A percentile compares a stretch with the other conserved stretches of the same genome.
Evolutionary conservation across 495 filamentous ascomycete genomes (phyloP).

Genomic region (Podospora pseudocomata): DNA sequence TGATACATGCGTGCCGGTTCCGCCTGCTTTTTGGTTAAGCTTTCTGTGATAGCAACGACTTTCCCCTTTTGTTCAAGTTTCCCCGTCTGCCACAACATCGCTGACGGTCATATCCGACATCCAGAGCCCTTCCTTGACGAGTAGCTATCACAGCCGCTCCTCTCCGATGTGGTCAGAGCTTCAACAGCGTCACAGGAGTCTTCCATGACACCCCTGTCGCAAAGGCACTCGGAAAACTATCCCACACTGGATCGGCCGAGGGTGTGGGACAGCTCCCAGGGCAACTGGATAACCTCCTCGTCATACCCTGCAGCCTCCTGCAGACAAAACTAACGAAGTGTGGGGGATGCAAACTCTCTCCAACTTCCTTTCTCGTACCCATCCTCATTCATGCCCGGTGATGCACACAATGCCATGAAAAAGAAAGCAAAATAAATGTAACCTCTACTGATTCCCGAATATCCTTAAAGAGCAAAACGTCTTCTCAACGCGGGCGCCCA

Average conservation of each 20-base stretch:
- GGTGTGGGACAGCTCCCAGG: neutral
- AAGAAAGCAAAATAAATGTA: slow-evolving; percentile 29
- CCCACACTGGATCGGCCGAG: slow-evolving; percentile 5
- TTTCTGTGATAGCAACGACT: slow-evolving; percentile 5
- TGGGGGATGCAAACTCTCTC: neutral
- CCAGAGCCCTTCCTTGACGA: neutral
- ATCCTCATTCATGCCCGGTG: neutral
- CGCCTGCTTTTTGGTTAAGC: slow-evolving; percentile 2
- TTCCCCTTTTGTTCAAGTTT: neutral
- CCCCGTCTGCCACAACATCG: neutral
- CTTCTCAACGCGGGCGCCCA: slow-evolving; percentile 48
- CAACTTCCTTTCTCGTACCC: neutral
- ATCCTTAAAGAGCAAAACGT: slow-evolving; percentile 45
- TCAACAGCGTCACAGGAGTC: neutral
- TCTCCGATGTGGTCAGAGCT: slow-evolving; percentile 9
- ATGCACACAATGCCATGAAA: neutral
- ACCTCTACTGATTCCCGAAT: slow-evolving; percentile 51
- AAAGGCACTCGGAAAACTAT: neutral
- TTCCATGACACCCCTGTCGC: neutral
- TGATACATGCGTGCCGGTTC: neutral
- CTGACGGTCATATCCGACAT: neutral
- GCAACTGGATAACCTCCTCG: slow-evolving; percentile 2
- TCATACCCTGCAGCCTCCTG: neutral
- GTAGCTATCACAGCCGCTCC: slow-evolving; percentile 6
- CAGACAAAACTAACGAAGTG: neutral